phyloP scores from a whole-genome alignment of 768 basidiomycete genomes.

The Amanita molliuscula region DNA sequence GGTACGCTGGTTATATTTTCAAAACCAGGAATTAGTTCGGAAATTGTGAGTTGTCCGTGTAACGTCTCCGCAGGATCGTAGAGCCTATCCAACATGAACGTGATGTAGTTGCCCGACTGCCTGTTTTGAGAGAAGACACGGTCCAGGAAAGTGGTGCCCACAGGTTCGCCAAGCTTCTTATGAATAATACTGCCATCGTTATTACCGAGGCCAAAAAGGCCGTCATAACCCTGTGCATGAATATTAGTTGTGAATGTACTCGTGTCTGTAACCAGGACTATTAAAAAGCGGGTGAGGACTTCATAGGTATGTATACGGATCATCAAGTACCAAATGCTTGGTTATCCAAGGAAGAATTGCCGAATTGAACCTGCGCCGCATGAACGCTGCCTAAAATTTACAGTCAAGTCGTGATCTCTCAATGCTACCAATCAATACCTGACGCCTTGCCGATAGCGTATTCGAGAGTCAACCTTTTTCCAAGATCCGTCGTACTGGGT shows the following conservation, averaged over 20 bases:
- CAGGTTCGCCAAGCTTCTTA: conserved; percentile 35
- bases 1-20: conserved; percentile 53
- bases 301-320: background rate
- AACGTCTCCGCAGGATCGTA: conserved; percentile 39
- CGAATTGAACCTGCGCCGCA: conserved; percentile 41
- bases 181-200: conserved; percentile 58
- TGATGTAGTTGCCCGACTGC: conserved; percentile 52
- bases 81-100: conserved; percentile 54
- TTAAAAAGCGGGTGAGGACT: background rate
- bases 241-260: conserved; percentile 56
- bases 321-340: conserved; percentile 55
- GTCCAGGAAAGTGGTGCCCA: conserved; percentile 52
- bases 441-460: conserved; percentile 63
- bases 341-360: conserved; percentile 43
- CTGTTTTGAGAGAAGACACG: conserved; percentile 54
- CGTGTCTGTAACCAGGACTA: conserved; percentile 57
- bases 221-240: conserved; percentile 51
- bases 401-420: background rate
- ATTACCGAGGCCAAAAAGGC: conserved; percentile 72
- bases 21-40: conserved; percentile 51
- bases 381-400: conserved; percentile 41
- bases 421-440: conserved; percentile 28
- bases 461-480: conserved; percentile 41
- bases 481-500: conserved; percentile 43
- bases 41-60: conserved; percentile 61